phyloP scores from a whole-genome alignment of 2,329 filamentous ascomycete genomes.

The Aspergillus niger region DNA sequence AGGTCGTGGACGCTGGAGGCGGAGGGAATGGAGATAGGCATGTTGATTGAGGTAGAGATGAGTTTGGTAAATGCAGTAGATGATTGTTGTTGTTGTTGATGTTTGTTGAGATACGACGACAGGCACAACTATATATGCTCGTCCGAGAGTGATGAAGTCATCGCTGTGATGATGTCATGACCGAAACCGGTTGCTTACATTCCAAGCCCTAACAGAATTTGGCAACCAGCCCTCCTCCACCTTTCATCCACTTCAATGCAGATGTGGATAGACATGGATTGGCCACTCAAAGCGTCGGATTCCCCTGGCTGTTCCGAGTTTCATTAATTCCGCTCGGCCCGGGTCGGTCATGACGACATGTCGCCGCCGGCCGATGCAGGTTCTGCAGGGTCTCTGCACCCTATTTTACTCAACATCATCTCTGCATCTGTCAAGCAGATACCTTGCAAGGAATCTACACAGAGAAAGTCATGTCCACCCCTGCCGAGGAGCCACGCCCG shows the following conservation, averaged over 20 bases:
- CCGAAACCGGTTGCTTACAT: not conserved
- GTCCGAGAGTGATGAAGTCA: conserved; percentile 2
- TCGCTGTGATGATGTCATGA: conserved; percentile 1
- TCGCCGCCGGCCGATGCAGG: not conserved
- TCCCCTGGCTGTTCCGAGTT: not conserved
- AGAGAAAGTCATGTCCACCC: not conserved
- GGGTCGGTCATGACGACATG: conserved; percentile 21
- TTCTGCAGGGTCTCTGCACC: not conserved
- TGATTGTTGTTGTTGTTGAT: not conserved
- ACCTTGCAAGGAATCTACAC: not conserved
- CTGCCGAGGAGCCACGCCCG: not conserved
- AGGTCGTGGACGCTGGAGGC: conserved; percentile 42
- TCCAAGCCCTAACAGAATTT: not conserved
- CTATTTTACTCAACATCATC: not conserved
- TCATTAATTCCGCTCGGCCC: not conserved
- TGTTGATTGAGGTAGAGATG: conserved; percentile 20
- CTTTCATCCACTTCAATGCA: not conserved
- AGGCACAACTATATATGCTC: not conserved
- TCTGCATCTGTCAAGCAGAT: not conserved
- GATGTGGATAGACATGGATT: not conserved
- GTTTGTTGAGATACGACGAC: not conserved
- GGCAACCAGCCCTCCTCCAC: not conserved
- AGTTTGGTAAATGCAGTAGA: not conserved
- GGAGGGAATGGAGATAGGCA: conserved; percentile 43
- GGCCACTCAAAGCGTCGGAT: not conserved